Percentiles rank a stretch among this genome's conserved stretches.
These are phyloP conservation scores for Nemania sp. DNA, from an alignment of 2,329 filamentous ascomycete species.

Conservation along the genomic window DNA sequence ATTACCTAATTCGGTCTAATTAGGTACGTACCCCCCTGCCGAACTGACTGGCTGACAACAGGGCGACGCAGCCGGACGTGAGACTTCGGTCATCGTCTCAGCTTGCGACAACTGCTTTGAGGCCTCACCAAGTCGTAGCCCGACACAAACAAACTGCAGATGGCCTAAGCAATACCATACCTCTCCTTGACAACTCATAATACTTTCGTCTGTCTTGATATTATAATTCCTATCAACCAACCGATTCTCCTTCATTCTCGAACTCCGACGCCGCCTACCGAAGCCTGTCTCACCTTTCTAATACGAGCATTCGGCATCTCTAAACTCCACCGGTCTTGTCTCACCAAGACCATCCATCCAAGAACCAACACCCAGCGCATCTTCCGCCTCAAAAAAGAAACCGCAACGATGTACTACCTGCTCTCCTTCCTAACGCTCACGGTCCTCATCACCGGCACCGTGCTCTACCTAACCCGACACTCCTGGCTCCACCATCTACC, in stretches of 20 bases:
- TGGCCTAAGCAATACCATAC: slow-evolving; percentile 19
- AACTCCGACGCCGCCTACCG: slow-evolving; percentile 2
- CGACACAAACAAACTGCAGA: too few relatives aligned
- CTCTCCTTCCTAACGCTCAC: slow-evolving; percentile 77
- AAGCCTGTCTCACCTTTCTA: too few relatives aligned
- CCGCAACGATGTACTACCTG: slow-evolving; percentile 69
- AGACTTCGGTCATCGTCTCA: not conserved
- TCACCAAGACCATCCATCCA: too few relatives aligned
- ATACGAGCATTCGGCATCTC: too few relatives aligned
- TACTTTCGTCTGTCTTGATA: slow-evolving; percentile 13
- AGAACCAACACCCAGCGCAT: too few relatives aligned
- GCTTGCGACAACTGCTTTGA: slow-evolving; percentile 9
- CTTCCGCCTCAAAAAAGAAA: too few relatives aligned
- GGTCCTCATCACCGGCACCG: slow-evolving; percentile 71
- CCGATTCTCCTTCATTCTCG: slow-evolving; percentile 2
- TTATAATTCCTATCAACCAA: not conserved
- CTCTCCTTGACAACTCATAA: slow-evolving; percentile 1
- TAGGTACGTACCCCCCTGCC: not conserved
- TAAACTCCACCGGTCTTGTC: not conserved
- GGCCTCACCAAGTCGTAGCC: too few relatives aligned
- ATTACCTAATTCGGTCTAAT: not conserved
- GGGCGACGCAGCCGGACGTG: slow-evolving; percentile 9
- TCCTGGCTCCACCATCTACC: slow-evolving; percentile 75
- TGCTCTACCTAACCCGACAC: slow-evolving; percentile 77
- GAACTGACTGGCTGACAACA: not conserved